phyloP scores from a whole-genome alignment of 805 yeast species.

The Yamadazyma insecticola region DNA sequence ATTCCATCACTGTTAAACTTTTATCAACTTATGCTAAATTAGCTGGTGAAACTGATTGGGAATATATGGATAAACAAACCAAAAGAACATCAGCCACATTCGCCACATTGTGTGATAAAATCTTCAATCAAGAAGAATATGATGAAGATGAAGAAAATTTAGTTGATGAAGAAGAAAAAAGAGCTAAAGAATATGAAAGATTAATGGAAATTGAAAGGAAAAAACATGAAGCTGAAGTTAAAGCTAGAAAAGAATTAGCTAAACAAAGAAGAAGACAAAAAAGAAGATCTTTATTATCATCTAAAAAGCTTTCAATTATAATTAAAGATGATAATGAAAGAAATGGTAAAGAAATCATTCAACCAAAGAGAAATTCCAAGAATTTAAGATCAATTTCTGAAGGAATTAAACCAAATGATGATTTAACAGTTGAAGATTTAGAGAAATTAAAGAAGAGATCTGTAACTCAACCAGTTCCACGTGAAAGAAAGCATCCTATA shows the following conservation, averaged over 20 bases:
- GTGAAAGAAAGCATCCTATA: slow-evolving; percentile 27
- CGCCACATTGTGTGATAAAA: slow-evolving; percentile 72
- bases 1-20: slow-evolving; percentile 66
- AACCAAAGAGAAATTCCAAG: slow-evolving; percentile 36
- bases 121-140: slow-evolving; percentile 62
- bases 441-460: slow-evolving; percentile 43
- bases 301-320: slow-evolving; percentile 31
- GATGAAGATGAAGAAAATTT: slow-evolving; percentile 46
- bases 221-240: slow-evolving; percentile 50
- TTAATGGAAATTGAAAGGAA: slow-evolving; percentile 42
- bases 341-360: slow-evolving; percentile 23
- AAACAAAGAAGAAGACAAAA: slow-evolving; percentile 40
- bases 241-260: slow-evolving; percentile 44
- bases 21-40: slow-evolving; percentile 71
- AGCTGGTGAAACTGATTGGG: slow-evolving; percentile 62
- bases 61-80: slow-evolving; percentile 65
- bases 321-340: slow-evolving; percentile 32
- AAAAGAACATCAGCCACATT: slow-evolving; percentile 74
- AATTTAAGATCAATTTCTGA: slow-evolving; percentile 35
- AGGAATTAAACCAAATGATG: slow-evolving; percentile 22
- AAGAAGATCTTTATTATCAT: slow-evolving; percentile 35
- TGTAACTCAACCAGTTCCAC: slow-evolving; percentile 37
- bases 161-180: slow-evolving; percentile 38
- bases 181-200: slow-evolving; percentile 43
- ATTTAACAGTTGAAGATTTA: slow-evolving; percentile 42